Conservation (phyloP, 768 basidiomycete species). For the Xanthoconium stramineum region DNA sequence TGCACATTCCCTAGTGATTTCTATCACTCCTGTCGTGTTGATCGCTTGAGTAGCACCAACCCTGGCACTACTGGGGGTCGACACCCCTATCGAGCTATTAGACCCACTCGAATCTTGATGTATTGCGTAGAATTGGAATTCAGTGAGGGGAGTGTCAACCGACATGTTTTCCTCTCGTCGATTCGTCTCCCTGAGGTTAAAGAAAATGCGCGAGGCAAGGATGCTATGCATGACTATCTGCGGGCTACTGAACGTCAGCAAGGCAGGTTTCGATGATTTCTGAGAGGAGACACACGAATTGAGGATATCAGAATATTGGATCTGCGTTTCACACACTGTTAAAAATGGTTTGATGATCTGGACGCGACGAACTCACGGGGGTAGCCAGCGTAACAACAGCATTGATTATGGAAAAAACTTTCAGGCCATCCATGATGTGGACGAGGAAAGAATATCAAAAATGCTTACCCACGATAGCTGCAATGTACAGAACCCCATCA, state of each 20-base stretch:
- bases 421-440: neutral
- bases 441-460: neutral
- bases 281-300: slow-evolving; percentile 13
- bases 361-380: neutral
- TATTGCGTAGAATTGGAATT: slow-evolving; percentile 9
- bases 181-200: slow-evolving; percentile 21
- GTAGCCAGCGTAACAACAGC: slow-evolving; percentile 9
- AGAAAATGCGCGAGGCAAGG: slow-evolving; percentile 25
- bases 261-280: neutral
- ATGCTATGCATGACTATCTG: slow-evolving; percentile 23
- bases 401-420: slow-evolving; percentile 19
- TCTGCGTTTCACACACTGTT: neutral
- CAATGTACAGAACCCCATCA: slow-evolving; percentile 19
- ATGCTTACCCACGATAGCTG: slow-evolving; percentile 13
- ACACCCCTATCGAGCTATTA: neutral
- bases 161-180: neutral
- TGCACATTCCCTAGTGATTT: neutral
- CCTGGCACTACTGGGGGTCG: neutral
- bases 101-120: neutral
- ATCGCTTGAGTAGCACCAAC: neutral
- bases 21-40: neutral
- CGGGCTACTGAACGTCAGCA: slow-evolving; percentile 9
- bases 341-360: neutral
- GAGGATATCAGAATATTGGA: slow-evolving; percentile 14
- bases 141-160: neutral